phyloP scores from a whole-genome alignment of 495 filamentous ascomycete species.

The Penicillium chermesinum region DNA sequence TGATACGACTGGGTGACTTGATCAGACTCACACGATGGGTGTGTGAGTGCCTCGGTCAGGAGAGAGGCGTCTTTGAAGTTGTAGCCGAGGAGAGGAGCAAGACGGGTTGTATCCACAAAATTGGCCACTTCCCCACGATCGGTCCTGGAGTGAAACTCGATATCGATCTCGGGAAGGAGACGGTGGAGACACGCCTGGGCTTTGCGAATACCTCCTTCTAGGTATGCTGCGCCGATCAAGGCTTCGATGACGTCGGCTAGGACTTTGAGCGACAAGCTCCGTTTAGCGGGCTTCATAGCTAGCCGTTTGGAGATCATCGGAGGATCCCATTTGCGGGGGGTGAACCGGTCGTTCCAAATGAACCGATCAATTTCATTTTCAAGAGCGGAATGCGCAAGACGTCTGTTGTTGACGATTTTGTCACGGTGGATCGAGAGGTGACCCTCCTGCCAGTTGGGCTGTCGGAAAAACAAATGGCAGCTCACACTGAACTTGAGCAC shows the following conservation, averaged over 20 bases:
- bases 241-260: constrained; percentile 89
- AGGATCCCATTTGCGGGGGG: constrained; percentile 65
- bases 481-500: constrained; percentile 76
- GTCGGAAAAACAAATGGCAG: constrained; percentile 59
- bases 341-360: constrained; percentile 67
- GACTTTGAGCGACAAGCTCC: constrained; percentile 65
- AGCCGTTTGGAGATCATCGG: constrained; percentile 49
- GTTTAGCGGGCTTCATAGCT: constrained; percentile 11
- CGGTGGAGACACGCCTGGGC: constrained; percentile 59
- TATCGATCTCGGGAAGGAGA: constrained; percentile 58
- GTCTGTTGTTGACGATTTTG: constrained; percentile 65
- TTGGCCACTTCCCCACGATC: constrained; percentile 4
- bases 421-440: constrained; percentile 66
- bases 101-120: constrained; percentile 6
- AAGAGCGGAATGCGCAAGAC: constrained; percentile 59
- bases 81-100: constrained; percentile 42
- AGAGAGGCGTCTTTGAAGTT: constrained; percentile 64
- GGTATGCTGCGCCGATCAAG: constrained; percentile 71
- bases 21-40: constrained; percentile 60
- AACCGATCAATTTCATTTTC: constrained; percentile 62
- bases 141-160: constrained; percentile 1
- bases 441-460: constrained; percentile 71
- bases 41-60: constrained; percentile 81
- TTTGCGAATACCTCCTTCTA: constrained; percentile 59
- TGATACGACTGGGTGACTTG: constrained; percentile 63